Evolutionary conservation across 2,329 filamentous ascomycete species (phyloP), one percentile per base, ranked within the genome.

Genomic region (Herpotrichia juniperi): DNA sequence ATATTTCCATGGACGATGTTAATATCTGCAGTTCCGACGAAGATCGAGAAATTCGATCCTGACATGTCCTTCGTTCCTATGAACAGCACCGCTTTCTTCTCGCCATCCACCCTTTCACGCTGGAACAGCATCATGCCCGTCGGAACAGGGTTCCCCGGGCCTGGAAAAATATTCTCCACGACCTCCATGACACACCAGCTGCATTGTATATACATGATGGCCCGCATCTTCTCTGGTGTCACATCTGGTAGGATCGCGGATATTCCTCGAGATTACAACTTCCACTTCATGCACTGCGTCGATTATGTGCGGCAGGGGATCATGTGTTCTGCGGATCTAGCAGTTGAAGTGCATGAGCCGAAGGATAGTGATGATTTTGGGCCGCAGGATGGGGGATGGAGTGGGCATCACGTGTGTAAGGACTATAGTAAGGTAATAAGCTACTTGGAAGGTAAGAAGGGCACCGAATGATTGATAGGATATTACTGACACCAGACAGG

Each of bases 281-380:
- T 19, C 5, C 56, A 59, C 28, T 51, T 52, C 24, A 42, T 57
- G 9, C 56, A 59, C 37, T 59, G 56, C 46, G 46, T 59, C 16
- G 56, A 59, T 22, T 59, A 59, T 28, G 26, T 59, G 17, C 45
- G 56, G 2, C 56, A 59, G 42, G 48, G 50, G 3, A 50, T 57
- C n/a, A 54, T 57, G 56, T 59, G 56, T 40, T 54, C 51, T 3
- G 56, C 54, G 19, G 56, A 59, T 42, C 35, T 54, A 21, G 46
- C 56, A 4, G 35, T 59, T 24, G 56, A 59, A 34, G 50, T 51
- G 7, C 42, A 51, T 32, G 49, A 55, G 46, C 40, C 46, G 4
- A 45, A 35, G n/a, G 50, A 53, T 25, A 14, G 46, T 4, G 55
- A 54, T 45, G 50, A 57, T 28, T 51, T 54, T 44, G 54, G 54